Evolutionary conservation across 371 early-diverging fungal species (phyloP).

Genomic region (Mortierella sp.): DNA sequence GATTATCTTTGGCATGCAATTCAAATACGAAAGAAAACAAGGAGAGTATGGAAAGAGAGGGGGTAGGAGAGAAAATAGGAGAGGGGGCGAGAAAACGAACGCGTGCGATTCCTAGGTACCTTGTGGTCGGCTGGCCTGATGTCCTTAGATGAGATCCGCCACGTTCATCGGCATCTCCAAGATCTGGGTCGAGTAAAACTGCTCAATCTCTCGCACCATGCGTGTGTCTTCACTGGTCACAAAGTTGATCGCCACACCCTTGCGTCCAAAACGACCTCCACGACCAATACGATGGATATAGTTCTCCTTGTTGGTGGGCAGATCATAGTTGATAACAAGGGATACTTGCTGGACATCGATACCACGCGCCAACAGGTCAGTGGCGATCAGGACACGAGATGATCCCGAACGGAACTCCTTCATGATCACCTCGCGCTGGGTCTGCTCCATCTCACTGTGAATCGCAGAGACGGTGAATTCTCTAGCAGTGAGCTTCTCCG

Average conservation of each 20-base stretch:
- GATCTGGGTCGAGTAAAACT: slow-evolving; percentile 1
- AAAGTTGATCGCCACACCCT: slow-evolving; percentile 1
- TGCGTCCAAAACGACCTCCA: slow-evolving; percentile 38
- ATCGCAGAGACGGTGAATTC: slow-evolving; percentile 97
- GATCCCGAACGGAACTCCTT: slow-evolving; percentile 62
- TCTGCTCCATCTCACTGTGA: slow-evolving; percentile 96
- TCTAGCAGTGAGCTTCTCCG: slow-evolving; percentile 87
- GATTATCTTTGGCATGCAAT: too few relatives aligned
- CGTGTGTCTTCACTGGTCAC: not conserved
- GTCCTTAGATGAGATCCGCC: slow-evolving; percentile 74
- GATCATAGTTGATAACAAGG: slow-evolving; percentile 93
- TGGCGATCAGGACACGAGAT: slow-evolving; percentile 90
- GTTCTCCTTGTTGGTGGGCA: slow-evolving; percentile 89
- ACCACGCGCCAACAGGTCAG: slow-evolving; percentile 94
- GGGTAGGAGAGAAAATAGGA: too few relatives aligned
- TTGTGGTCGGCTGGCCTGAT: too few relatives aligned
- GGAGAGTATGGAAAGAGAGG: too few relatives aligned
- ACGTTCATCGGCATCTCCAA: slow-evolving; percentile 67
- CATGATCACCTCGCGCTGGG: slow-evolving; percentile 88
- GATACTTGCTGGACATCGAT: slow-evolving; percentile 97
- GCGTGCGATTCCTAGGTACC: too few relatives aligned
- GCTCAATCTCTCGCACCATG: not conserved
- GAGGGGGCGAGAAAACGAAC: too few relatives aligned
- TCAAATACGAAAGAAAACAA: too few relatives aligned
- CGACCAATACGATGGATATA: slow-evolving; percentile 67